Evolutionary conservation across 176 grass and related monocot genomes (phyloP).

Genomic region (Hordeum vulgare): DNA sequence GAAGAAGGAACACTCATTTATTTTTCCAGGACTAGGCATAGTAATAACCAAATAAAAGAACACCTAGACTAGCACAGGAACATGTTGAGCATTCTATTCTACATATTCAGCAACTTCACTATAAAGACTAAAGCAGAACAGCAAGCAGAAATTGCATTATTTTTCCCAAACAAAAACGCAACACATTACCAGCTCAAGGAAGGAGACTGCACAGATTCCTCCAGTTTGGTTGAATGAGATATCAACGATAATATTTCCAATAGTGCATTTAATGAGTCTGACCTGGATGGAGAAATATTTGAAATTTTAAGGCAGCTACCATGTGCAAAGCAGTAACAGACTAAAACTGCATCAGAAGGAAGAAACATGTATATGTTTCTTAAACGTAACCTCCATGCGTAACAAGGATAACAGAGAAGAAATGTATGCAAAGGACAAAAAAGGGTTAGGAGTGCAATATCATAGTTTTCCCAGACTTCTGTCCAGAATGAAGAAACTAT

Average conservation of each 20-base stretch:
- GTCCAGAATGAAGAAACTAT: not conserved
- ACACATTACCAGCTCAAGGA: conserved; percentile 73
- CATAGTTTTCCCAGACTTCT: not conserved
- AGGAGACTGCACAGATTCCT: conserved; percentile 67
- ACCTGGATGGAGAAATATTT: conserved; percentile 54
- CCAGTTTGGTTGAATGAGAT: conserved; percentile 96
- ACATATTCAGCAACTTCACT: not conserved
- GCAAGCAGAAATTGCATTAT: not conserved
- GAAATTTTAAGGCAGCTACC: conserved; percentile 5
- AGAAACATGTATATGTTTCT: not conserved
- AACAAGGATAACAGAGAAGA: not conserved
- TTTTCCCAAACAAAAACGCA: conserved; percentile 8
- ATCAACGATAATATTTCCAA: conserved; percentile 72
- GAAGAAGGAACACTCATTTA: conserved; percentile 22
- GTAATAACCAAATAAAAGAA: conserved; percentile 11
- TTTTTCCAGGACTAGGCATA: not conserved
- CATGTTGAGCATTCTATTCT: conserved; percentile 4
- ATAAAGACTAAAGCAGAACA: not conserved
- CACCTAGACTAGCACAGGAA: conserved; percentile 11
- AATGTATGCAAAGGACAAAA: not conserved
- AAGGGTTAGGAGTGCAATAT: not conserved
- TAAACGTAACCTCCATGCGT: not conserved
- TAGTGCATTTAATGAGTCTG: conserved; percentile 85
- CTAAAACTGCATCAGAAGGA: conserved; percentile 17
- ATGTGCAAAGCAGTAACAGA: conserved; percentile 7